Conservation (phyloP, 2,329 filamentous ascomycete genomes). For the Pseudopyrenochaeta lycopersici region DNA sequence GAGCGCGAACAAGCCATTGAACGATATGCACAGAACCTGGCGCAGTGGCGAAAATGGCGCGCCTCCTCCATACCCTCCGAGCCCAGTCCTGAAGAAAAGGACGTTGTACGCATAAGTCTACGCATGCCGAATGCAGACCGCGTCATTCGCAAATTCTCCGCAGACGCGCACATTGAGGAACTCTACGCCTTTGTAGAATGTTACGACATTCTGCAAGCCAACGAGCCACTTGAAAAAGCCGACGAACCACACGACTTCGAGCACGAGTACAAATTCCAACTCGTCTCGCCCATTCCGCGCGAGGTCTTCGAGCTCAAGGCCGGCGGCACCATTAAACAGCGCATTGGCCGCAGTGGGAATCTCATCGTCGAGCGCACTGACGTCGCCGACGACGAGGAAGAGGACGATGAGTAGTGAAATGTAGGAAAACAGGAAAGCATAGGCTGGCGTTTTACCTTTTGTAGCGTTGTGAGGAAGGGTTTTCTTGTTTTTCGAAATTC, state of each 20-base stretch:
- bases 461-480: neutral
- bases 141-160: slow-evolving; percentile 77
- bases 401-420: slow-evolving; percentile 28
- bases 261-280: slow-evolving; percentile 84
- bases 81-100: slow-evolving; percentile 70
- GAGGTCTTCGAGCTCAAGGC: slow-evolving; percentile 77
- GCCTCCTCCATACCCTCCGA: slow-evolving; percentile 73
- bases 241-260: slow-evolving; percentile 72
- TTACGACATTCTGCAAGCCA: slow-evolving; percentile 69
- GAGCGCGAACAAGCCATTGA: slow-evolving; percentile 70
- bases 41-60: slow-evolving; percentile 85
- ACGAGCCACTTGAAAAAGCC: slow-evolving; percentile 42
- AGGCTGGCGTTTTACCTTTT: no score
- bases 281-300: slow-evolving; percentile 86
- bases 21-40: slow-evolving; percentile 61
- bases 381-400: slow-evolving; percentile 64
- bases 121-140: slow-evolving; percentile 73
- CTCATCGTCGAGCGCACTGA: slow-evolving; percentile 82
- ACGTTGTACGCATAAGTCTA: slow-evolving; percentile 75
- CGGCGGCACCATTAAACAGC: slow-evolving; percentile 72
- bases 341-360: slow-evolving; percentile 84
- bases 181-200: slow-evolving; percentile 97
- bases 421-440: no score
- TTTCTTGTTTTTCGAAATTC: neutral
- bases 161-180: slow-evolving; percentile 79